A percentile compares a stretch with the other conserved stretches of the same genome.
Evolutionary conservation across 78 protist genomes (phyloP).

Genomic region (Protostelium mycophagum): DNA sequence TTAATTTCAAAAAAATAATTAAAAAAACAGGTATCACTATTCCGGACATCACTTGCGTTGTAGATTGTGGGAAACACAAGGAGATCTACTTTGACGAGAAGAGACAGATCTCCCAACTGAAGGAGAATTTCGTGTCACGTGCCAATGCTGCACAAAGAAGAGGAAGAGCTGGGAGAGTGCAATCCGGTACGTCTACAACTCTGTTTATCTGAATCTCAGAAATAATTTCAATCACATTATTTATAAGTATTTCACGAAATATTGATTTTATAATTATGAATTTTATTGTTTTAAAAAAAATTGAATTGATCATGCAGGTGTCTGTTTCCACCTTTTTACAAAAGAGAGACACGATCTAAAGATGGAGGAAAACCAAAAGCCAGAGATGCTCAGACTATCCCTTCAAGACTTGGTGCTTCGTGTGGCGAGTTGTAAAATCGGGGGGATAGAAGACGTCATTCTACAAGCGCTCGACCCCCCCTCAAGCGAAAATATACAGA

Average conservation of each 20-base stretch:
- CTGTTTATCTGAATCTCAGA: too few relatives aligned
- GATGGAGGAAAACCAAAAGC: conserved; percentile 42
- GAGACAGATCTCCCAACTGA: neutral
- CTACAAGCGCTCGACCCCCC: conserved; percentile 76
- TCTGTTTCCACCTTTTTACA: conserved; percentile 63
- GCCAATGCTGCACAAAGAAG: neutral
- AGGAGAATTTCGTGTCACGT: neutral
- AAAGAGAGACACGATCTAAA: neutral
- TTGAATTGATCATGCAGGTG: conserved; percentile 74
- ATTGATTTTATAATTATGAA: too few relatives aligned
- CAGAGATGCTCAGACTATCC: conserved; percentile 80
- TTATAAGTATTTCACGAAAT: too few relatives aligned
- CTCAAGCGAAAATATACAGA: neutral
- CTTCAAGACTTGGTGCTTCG: conserved; percentile 74
- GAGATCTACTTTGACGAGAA: neutral
- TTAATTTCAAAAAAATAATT: too few relatives aligned
- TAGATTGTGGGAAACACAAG: neutral
- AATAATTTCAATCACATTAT: too few relatives aligned
- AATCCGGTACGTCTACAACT: too few relatives aligned
- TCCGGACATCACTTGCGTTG: neutral
- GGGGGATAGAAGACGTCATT: conserved; percentile 20
- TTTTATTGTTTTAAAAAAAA: too few relatives aligned
- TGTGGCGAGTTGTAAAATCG: conserved; percentile 12
- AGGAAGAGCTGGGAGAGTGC: neutral
- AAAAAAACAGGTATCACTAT: neutral